Evolutionary conservation across 805 yeast species (phyloP), one percentile per base, ranked within the genome.

Genomic region (Pichia sporocuriosa): DNA sequence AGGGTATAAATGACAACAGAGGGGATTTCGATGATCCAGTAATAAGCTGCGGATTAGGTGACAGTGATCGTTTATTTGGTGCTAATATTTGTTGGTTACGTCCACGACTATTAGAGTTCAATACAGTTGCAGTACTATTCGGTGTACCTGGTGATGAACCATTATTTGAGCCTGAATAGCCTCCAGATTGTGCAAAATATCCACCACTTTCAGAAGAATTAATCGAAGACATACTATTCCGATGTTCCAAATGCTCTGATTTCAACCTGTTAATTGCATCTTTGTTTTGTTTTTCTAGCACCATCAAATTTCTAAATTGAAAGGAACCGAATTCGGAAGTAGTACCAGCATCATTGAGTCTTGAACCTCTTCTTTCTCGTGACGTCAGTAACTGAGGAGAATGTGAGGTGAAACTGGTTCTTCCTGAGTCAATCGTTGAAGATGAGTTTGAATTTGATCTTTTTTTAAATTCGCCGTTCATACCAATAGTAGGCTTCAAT

Each of bases 281-380:
- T 56, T 86, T 87, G 57, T 93, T 93, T 8, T 96, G 97, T 53
- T 84, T 84, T 52, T 93, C 97, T 42, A 94, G 70, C 6, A 93
- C 93, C 4, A 90, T 81, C 47, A 93, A 65, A 58, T 93, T 93
- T 50, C 96, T 72, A 63, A 85, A 93, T 45, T 85, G 81, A 61
- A 93, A 93, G 4, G 93, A 81, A 0, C 99, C 99, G 72, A 93
- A 93, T 54, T 90, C 90, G 7, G 75, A 67, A 7, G 70, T 66
- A 20, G 68, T 65, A 3, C 82, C 72, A 43, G 83, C 90, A 39
- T 81, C 82, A 40, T 51, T 57, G 46, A 86, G 60, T 50, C 85
- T 73, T 48, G 85, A 76, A 3, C 86, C 77, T 37, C 93, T 68
- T 43, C 90, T 70, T 49, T 85, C 95, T 36, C 85, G 68, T 52